These are phyloP conservation scores for Petunia hybrid DNA, from an alignment of 305 asterid genomes.

Conservation along the genomic window DNA sequence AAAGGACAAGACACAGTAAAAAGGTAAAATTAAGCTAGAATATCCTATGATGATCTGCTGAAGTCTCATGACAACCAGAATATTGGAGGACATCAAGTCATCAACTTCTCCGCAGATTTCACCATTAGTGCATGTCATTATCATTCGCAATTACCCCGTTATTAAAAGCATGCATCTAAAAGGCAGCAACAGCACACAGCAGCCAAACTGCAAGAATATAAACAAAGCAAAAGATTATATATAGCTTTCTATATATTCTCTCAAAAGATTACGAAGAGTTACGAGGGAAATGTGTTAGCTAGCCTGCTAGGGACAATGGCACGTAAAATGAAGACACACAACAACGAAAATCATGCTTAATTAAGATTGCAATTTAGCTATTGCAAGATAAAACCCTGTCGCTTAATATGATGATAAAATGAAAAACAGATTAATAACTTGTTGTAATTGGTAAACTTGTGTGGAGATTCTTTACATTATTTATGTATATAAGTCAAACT, in stretches of 20 bases:
- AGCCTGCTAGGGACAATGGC: neutral
- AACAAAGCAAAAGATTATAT: neutral
- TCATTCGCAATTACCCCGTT: neutral
- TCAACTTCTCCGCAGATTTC: too few species aligned
- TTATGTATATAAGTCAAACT: too few species aligned
- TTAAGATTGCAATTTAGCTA: neutral
- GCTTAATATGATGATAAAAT: too few species aligned
- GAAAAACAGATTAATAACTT: too few species aligned
- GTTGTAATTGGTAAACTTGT: too few species aligned
- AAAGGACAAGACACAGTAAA: neutral
- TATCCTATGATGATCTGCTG: neutral
- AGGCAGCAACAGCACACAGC: slow-evolving; percentile 92
- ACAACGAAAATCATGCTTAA: neutral
- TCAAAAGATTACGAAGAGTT: neutral
- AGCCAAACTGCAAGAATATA: slow-evolving; percentile 73
- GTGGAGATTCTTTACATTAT: too few species aligned
- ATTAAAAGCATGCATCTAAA: slow-evolving; percentile 82
- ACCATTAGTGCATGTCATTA: neutral
- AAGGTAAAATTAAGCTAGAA: neutral
- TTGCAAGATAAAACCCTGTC: neutral
- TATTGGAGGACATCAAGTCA: too few species aligned
- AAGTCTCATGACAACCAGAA: too few species aligned
- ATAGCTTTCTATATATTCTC: neutral
- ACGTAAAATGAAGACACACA: neutral
- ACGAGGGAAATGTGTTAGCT: neutral